A percentile compares a stretch with the other conserved stretches of the same genome.
Evolutionary conservation across 2,329 filamentous ascomycete species (phyloP).

Genomic region (Sporothrix dimorphospora): DNA sequence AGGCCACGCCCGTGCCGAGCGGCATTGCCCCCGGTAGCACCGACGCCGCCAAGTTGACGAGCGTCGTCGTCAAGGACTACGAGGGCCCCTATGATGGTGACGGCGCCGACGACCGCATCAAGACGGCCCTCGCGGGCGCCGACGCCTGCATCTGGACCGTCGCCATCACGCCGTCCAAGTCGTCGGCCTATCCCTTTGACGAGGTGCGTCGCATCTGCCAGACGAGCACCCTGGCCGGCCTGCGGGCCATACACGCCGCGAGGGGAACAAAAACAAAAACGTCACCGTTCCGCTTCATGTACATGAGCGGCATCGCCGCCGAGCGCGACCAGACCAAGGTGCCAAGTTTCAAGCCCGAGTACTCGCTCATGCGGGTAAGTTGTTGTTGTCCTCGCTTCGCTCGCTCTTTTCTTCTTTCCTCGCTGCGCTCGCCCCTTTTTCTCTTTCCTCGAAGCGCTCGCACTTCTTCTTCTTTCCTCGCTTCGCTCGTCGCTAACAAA

Average conservation of each 20-base stretch:
- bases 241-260: slow-evolving; percentile 35
- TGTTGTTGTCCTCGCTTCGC: not conserved
- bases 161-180: slow-evolving; percentile 47
- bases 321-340: slow-evolving; percentile 52
- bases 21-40: slow-evolving; percentile 32
- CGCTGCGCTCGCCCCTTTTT: not conserved
- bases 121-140: slow-evolving; percentile 46
- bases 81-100: slow-evolving; percentile 43
- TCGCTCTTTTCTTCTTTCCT: not conserved
- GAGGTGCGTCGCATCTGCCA: slow-evolving; percentile 48
- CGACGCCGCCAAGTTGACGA: slow-evolving; percentile 45
- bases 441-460: no score
- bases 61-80: slow-evolving; percentile 47
- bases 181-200: slow-evolving; percentile 39
- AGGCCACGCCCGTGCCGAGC: slow-evolving; percentile 39
- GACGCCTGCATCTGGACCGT: slow-evolving; percentile 51
- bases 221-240: slow-evolving; percentile 41
- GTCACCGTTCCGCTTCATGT: slow-evolving; percentile 51
- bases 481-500: not conserved
- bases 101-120: slow-evolving; percentile 43
- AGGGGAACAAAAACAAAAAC: slow-evolving; percentile 27
- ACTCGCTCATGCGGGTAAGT: slow-evolving; percentile 52
- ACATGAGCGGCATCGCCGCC: slow-evolving; percentile 51
- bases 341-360: slow-evolving; percentile 45
- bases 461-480: no score